Percentiles rank a stretch among this genome's conserved stretches.
Conservation (phyloP, 805 yeast species). For the Schwanniomyces occidentalis region DNA sequence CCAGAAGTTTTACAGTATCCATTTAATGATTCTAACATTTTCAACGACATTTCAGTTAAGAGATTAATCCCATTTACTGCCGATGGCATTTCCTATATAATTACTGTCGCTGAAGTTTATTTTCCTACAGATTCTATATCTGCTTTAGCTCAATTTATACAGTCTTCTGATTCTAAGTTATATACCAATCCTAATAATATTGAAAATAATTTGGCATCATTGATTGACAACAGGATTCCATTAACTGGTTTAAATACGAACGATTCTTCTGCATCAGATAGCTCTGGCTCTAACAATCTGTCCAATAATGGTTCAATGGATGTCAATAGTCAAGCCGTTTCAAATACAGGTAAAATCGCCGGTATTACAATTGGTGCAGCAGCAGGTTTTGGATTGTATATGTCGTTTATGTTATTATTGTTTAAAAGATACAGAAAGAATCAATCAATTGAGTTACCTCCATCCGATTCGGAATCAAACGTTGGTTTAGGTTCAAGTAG, state of each 20-base stretch:
- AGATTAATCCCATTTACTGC: constrained; percentile 77
- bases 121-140: constrained; percentile 60
- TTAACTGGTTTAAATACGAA: constrained; percentile 42
- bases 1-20: constrained; percentile 74
- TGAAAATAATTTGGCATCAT: constrained; percentile 54
- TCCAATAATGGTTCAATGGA: constrained; percentile 39
- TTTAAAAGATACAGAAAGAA: constrained; percentile 50
- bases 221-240: constrained; percentile 75
- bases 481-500: constrained; percentile 22
- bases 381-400: constrained; percentile 69
- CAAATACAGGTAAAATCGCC: constrained; percentile 49
- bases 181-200: constrained; percentile 61
- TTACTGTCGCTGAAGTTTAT: constrained; percentile 86
- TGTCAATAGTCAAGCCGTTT: constrained; percentile 11
- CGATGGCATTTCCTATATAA: constrained; percentile 54
- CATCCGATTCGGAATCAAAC: constrained; percentile 40
- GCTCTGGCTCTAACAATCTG: constrained; percentile 9
- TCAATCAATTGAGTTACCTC: constrained; percentile 39
- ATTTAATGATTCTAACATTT: constrained; percentile 36
- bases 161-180: constrained; percentile 53
- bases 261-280: constrained; percentile 11
- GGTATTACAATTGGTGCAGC: constrained; percentile 85
- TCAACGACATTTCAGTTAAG: constrained; percentile 53
- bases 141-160: constrained; percentile 50
- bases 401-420: constrained; percentile 57